Evolutionary conservation across 495 filamentous ascomycete genomes (phyloP), one percentile per base, ranked within the genome.

Genomic region (Pseudevernia furfuracea): DNA sequence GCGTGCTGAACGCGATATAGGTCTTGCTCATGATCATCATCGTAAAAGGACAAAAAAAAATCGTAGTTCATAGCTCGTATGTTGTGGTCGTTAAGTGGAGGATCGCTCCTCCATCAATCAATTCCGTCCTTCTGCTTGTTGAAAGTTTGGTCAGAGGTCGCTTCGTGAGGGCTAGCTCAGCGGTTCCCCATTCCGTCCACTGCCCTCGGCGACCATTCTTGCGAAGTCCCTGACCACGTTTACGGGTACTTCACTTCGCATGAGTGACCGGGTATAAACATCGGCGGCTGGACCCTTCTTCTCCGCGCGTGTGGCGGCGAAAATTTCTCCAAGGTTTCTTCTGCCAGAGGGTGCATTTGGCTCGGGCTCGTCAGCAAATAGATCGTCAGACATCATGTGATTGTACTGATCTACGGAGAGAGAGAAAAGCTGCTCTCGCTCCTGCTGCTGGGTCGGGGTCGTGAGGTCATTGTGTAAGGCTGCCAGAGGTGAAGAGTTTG

Each of bases 201-300:
- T 49, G 37, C 38, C 58, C 23, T 88, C 81, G 74, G 84, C 82
- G 65, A 94, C 90, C 85, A 96, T 90, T 71, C 89, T 87, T 69
- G 87, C 88, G 78, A 97, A 98, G 75, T 93, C 89, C 64, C 86
- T 85, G 59, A 98, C 92, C 55, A 97, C 90, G 71, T 98, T 91
- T 67, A 85, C 79, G 55, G 95, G 91, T 66, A 98, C 89, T 72
- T 89, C 87, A 70, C 96, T 92, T 92, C 92, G 97, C 69, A 98
- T 87, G 64, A 98, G 82, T 58, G 90, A 94, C 37, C 93, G 82
- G 36, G 91, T 94, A 77, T 97, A 96, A 49, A 97, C 90, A 70
- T 96, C 91, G 37, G 89, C 87, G 43, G 84, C 90, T 59, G 81
- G 82, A 62, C 84, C 79, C 70, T 88, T 86, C 70, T 79, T 81